Evolutionary conservation across 331 rosid species (phyloP).

Genomic region (Stylosanthes scabra): DNA sequence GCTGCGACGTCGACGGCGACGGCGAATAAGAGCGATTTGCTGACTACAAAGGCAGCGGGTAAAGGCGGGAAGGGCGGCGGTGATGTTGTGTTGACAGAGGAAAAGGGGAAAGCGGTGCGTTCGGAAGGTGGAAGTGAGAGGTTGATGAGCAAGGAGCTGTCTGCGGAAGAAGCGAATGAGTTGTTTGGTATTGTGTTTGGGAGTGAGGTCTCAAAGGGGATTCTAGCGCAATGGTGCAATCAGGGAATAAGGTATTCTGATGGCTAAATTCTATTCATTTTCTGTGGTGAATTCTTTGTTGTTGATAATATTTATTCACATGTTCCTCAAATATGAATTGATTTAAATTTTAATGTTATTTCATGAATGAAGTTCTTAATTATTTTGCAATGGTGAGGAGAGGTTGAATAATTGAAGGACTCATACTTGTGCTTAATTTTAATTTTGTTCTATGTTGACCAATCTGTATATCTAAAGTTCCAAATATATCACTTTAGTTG

Average conservation of each 20-base stretch:
- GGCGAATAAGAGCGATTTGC: not conserved
- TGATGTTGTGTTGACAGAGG: slow-evolving; percentile 25
- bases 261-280: not conserved
- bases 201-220: slow-evolving; percentile 62
- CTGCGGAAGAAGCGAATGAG: slow-evolving; percentile 59
- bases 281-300: slow-evolving; percentile 2
- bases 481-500: not conserved
- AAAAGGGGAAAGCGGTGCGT: slow-evolving; percentile 24
- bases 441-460: not conserved
- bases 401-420: not conserved
- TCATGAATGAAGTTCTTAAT: not conserved
- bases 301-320: slow-evolving; percentile 8
- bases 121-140: slow-evolving; percentile 36
- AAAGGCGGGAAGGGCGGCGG: slow-evolving; percentile 47
- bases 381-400: no score
- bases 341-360: not conserved
- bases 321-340: not conserved
- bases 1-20: slow-evolving; percentile 31
- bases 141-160: slow-evolving; percentile 59
- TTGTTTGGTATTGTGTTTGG: slow-evolving; percentile 80
- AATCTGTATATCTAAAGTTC: not conserved
- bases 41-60: slow-evolving; percentile 13
- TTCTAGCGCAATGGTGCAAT: slow-evolving; percentile 88
- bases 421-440: not conserved
- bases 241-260: slow-evolving; percentile 81